These are phyloP conservation scores for Zasmidium cellare DNA, from an alignment of 2,329 filamentous ascomycete genomes.

Conservation along the genomic window DNA sequence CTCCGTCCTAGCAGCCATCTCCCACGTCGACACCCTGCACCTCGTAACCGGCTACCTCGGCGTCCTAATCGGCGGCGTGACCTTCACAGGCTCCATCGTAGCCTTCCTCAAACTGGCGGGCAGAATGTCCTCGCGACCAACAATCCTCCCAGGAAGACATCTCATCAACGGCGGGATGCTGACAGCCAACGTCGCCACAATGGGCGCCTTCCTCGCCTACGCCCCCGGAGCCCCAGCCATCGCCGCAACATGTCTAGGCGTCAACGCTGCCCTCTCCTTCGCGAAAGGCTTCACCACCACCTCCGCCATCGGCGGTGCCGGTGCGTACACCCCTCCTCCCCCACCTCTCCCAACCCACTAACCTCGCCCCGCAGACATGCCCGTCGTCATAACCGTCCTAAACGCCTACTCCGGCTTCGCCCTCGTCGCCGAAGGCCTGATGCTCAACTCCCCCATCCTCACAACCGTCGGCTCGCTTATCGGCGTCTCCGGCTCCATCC, in stretches of 20 bases:
- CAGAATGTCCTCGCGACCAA: constrained; percentile 75
- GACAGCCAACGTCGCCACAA: constrained; percentile 74
- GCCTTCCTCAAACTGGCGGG: constrained; percentile 86
- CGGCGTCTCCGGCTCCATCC: constrained; percentile 82
- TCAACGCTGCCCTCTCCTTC: constrained; percentile 77
- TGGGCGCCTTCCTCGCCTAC: constrained; percentile 80
- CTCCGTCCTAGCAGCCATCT: constrained; percentile 71
- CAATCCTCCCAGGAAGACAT: constrained; percentile 72
- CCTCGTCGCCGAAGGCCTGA: constrained; percentile 85
- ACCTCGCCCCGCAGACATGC: too few species aligned
- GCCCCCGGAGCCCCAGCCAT: constrained; percentile 77
- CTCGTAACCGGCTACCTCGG: constrained; percentile 84
- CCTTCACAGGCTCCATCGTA: constrained; percentile 87
- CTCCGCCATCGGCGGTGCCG: constrained; percentile 83
- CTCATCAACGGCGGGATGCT: constrained; percentile 73
- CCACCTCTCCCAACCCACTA: too few species aligned
- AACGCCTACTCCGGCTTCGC: constrained; percentile 92
- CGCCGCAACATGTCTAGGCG: constrained; percentile 73
- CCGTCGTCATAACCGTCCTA: constrained; percentile 83
- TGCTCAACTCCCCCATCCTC: constrained; percentile 83
- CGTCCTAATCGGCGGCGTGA: constrained; percentile 78
- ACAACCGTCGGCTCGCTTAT: constrained; percentile 86
- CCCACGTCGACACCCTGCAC: constrained; percentile 72
- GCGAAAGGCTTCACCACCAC: constrained; percentile 86
- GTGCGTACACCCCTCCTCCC: too few species aligned